phyloP scores from a whole-genome alignment of 2,329 filamentous ascomycete genomes.

The Aspergillus sp. region DNA sequence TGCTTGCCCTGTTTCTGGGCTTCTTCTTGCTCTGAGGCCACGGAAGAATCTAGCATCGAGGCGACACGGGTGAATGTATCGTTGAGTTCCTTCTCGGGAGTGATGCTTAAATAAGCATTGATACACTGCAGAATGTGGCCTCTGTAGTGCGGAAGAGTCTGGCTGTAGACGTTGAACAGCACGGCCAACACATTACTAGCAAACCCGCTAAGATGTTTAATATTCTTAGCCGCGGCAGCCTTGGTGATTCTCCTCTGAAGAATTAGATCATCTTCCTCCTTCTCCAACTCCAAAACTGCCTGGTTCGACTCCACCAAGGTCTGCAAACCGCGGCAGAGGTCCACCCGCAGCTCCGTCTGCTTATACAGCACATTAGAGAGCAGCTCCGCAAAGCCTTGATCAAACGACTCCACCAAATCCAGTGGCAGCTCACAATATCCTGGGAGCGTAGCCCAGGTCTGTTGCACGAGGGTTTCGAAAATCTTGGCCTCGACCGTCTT shows the following conservation, averaged over 20 bases:
- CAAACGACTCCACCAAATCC: constrained; percentile 69
- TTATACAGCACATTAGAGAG: constrained; percentile 87
- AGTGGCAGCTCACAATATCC: constrained; percentile 92
- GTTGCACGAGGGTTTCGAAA: constrained; percentile 90
- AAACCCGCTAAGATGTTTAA: constrained; percentile 71
- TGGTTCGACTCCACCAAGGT: constrained; percentile 88
- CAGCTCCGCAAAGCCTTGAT: constrained; percentile 83
- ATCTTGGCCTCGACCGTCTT: constrained; percentile 98
- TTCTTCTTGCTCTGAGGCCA: constrained; percentile 59
- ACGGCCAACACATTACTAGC: constrained; percentile 87
- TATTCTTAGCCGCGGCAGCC: constrained; percentile 66
- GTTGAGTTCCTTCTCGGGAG: constrained; percentile 65
- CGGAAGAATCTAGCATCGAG: constrained; percentile 68
- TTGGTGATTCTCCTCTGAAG: constrained; percentile 73
- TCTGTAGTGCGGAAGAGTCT: constrained; percentile 86
- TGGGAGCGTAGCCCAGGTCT: constrained; percentile 88
- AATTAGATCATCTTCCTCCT: constrained; percentile 63
- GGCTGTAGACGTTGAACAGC: constrained; percentile 97
- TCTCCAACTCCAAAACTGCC: constrained; percentile 63
- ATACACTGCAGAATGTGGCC: constrained; percentile 89
- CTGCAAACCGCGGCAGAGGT: constrained; percentile 80
- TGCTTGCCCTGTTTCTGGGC: constrained; percentile 55
- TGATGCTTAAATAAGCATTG: constrained; percentile 88
- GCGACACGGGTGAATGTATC: constrained; percentile 86
- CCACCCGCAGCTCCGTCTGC: constrained; percentile 77